These are phyloP conservation scores for Vaccinium vitisidaea DNA, from an alignment of 148 eudicot species.

Conservation along the genomic window DNA sequence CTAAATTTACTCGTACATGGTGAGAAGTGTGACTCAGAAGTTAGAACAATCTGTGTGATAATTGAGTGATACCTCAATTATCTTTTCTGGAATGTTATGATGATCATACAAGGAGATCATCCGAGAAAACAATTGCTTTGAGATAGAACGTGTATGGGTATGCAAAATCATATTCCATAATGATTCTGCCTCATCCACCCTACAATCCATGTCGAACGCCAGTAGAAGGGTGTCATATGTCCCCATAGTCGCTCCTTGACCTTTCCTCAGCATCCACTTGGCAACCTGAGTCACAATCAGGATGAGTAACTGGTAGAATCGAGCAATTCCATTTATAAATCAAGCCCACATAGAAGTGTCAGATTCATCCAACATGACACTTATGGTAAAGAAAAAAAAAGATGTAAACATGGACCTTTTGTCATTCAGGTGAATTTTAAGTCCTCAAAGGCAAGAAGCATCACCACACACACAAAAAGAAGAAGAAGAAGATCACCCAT, in stretches of 20 bases:
- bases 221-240: conserved; percentile 73
- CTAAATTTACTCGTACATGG: background rate
- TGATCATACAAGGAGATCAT: conserved; percentile 85
- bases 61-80: conserved; percentile 62
- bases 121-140: conserved; percentile 78
- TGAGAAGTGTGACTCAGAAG: background rate
- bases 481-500: background rate
- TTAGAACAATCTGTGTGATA: background rate
- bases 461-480: background rate
- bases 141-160: conserved; percentile 71
- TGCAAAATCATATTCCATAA: conserved; percentile 91
- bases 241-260: conserved; percentile 94
- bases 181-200: conserved; percentile 84
- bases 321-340: background rate
- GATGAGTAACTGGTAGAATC: conserved; percentile 3
- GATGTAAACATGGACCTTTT: background rate
- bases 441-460: background rate
- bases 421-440: background rate
- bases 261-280: conserved; percentile 98
- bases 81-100: conserved; percentile 56
- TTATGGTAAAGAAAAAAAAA: background rate
- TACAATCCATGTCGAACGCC: conserved; percentile 69
- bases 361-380: background rate
- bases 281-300: conserved; percentile 49
- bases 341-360: background rate